Evolutionary conservation across 345 rosid species (phyloP), one percentile per base, ranked within the genome.

Genomic region (Acer yangbiense): DNA sequence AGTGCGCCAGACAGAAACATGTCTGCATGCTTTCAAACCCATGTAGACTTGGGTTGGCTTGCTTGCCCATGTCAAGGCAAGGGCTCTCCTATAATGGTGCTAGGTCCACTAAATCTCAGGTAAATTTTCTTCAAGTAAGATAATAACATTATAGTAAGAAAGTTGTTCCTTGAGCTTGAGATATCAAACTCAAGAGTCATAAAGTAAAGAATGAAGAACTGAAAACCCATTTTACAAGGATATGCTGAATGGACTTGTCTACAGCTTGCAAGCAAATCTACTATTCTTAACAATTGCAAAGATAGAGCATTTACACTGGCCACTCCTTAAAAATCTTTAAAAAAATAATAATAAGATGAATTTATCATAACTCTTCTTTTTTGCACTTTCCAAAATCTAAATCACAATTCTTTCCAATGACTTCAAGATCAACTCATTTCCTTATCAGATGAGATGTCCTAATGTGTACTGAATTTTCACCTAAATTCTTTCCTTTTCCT

Each of bases 391-490:
- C 67, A 41, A 73, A 39, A 12, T 27, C 76, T 39, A 41, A 73
- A 39, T 20, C 17, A 69, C n/a, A 27, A 52, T 16, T 27, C 17
- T 27, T 27, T 54, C 41, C 9, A 10, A 35, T 35, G 21, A 57
- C 6, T 69, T 69, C 75, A 35, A 71, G 60, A 55, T 18, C 20
- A 29, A 52, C n/a, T 18, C 54, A 35, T 18, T 60, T 39, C 55
- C 52, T 32, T 11, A 72, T 57, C n/a, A 58, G 35, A 50, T 46
- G 55, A 4, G 7, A 69, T 48, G 41, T 69, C 35, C 10, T 32
- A 18, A 58, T 9, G 54, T 13, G 48, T 61, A 73, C 66, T 16
- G 32, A 75, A 61, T 6, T 63, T 61, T 75, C 57, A 54, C 20
- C 27, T 1, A 32, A 73, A 6, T 54, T 64, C 25, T 60, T 60